Base-by-base conservation (phyloP, 106 monocot genomes). In the Acorus calamus region DNA sequence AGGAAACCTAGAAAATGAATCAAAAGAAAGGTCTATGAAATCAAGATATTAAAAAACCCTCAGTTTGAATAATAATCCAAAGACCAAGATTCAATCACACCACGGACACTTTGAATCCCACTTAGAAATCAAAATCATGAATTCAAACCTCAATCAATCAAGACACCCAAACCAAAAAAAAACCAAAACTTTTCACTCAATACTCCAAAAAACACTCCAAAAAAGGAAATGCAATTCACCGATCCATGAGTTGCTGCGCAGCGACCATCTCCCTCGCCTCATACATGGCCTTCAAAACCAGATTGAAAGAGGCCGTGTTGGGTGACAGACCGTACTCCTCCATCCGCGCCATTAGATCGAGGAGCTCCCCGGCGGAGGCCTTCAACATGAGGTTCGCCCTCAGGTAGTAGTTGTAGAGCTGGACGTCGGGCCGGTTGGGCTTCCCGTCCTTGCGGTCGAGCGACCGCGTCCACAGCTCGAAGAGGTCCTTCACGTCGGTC, bases 261-360 rank as follows among this genome's bases (percentile, higher is more conserved):
- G 85, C 92, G 44, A 82, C 78, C 13, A 70, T 64, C 84, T 91
- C 92, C 50, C 63, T 49, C 0, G 79, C 67, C 65, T 88, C 66
- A 65, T 70, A 63, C 98, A 98, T 98, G 54, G 88, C 80, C 83
- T 98, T 91, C 44, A 98, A 76, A 43, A 98, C 88, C 42, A 98
- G 64, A 69, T 98, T 98, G 50, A 83, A 92, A 2, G 98, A 92
- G 0, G 92, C 98, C 0, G 98, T 71, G 56, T 92, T 88, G 50
- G 92, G 88, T n/a, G 50, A 28, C 47, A 88, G 79, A 11, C 69
- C 71, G 59, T 84, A 98, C 47, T 85, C 91, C 50, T 80, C 73
- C 98, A 98, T 98, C 81, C 79, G 74, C 7, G 78, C 85, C 1
- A 88, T 83, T 2, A 98, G 85, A 65, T 98, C 98, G 14, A 98